phyloP scores from a whole-genome alignment of 1,284 basidiomycete genomes.

The Hypsizygus ulmarius region DNA sequence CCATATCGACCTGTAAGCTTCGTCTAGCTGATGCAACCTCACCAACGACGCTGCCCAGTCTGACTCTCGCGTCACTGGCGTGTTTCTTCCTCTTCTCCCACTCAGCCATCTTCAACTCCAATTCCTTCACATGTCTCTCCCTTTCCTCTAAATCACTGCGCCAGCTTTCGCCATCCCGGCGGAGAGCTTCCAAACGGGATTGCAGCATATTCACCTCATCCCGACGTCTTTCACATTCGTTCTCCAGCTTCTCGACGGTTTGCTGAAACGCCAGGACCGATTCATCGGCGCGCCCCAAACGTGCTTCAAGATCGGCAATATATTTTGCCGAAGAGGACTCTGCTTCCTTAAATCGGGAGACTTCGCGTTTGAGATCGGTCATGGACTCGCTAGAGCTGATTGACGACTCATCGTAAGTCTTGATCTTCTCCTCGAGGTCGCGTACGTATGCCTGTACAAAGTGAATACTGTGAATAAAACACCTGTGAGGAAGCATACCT shows the following conservation, averaged over 20 bases:
- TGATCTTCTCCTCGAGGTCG: slow-evolving; percentile 90
- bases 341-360: slow-evolving; percentile 73
- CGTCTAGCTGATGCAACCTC: slow-evolving; percentile 72
- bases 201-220: slow-evolving; percentile 73
- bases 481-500: slow-evolving; percentile 47
- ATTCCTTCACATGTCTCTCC: slow-evolving; percentile 68
- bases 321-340: slow-evolving; percentile 76
- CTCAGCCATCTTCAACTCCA: slow-evolving; percentile 75
- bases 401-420: slow-evolving; percentile 75
- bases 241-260: slow-evolving; percentile 77
- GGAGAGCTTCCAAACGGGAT: slow-evolving; percentile 67
- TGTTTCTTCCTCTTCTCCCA: slow-evolving; percentile 70
- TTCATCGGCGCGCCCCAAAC: slow-evolving; percentile 78
- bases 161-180: slow-evolving; percentile 70
- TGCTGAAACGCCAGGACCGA: slow-evolving; percentile 65
- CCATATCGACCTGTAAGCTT: slow-evolving; percentile 51
- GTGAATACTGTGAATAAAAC: slow-evolving; percentile 16
- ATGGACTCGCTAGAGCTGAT: slow-evolving; percentile 75
- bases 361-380: slow-evolving; percentile 80
- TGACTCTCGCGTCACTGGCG: slow-evolving; percentile 59
- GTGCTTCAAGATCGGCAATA: slow-evolving; percentile 86
- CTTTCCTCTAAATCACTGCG: slow-evolving; percentile 78
- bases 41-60: slow-evolving; percentile 63
- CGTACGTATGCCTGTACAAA: slow-evolving; percentile 76
- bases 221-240: slow-evolving; percentile 66